Evolutionary conservation across 2,329 filamentous ascomycete species (phyloP).

Genomic region (Aphanocladium album): DNA sequence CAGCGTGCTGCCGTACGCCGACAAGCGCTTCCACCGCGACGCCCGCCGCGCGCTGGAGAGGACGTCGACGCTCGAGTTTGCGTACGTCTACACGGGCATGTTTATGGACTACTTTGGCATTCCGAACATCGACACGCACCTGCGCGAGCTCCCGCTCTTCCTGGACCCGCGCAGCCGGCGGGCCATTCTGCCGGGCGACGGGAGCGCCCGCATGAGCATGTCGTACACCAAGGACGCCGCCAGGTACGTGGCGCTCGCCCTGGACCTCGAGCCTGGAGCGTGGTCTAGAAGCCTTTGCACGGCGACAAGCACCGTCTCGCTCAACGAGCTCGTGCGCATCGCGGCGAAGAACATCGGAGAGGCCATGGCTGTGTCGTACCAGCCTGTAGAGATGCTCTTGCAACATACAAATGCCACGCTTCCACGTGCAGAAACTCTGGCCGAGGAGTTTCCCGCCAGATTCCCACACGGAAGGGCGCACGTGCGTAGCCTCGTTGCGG

Average conservation of each 20-base stretch:
- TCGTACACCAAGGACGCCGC: conserved; percentile 27
- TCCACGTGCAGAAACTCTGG: conserved; percentile 23
- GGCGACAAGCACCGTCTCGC: conserved; percentile 22
- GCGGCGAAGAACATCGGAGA: conserved; percentile 28
- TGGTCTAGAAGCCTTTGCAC: conserved; percentile 27
- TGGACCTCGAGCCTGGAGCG: conserved; percentile 24
- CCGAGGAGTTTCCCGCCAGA: conserved; percentile 24
- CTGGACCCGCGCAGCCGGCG: conserved; percentile 23
- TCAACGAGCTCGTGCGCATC: conserved; percentile 26
- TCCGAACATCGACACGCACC: conserved; percentile 20
- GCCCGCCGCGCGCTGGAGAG: conserved; percentile 25
- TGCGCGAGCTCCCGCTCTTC: conserved; percentile 26
- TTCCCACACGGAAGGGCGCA: conserved; percentile 20
- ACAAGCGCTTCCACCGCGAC: conserved; percentile 26
- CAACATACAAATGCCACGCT: conserved; percentile 20
- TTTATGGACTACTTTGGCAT: conserved; percentile 33
- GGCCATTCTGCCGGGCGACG: conserved; percentile 26
- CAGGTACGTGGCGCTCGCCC: conserved; percentile 25
- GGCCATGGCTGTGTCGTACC: conserved; percentile 23
- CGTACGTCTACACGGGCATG: conserved; percentile 31
- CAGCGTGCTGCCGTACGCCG: conserved; percentile 27
- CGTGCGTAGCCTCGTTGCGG: no score
- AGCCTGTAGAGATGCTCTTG: conserved; percentile 21
- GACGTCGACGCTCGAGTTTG: conserved; percentile 28
- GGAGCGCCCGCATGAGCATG: conserved; percentile 27